Evolutionary conservation across 352 stramenopile species (phyloP), one percentile per base, ranked within the genome.

Genomic region (Pythium brassicae): DNA sequence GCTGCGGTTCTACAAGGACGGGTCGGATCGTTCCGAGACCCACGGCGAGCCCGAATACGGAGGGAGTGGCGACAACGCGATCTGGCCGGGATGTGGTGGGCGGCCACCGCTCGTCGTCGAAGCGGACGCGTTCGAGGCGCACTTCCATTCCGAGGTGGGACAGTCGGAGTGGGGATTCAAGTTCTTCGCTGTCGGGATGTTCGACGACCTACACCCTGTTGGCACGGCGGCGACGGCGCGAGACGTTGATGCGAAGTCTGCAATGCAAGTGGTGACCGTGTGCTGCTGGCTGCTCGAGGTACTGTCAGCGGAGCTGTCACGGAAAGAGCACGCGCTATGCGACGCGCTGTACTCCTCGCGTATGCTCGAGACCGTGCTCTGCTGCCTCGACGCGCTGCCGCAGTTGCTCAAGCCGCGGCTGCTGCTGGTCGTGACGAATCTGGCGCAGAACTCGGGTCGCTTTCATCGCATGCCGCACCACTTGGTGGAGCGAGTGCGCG

Each of bases 91-190:
- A 6, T 89, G 60, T 55, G 74, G 68, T 3, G 77, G 68, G 8
- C 72, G 74, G 7, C 66, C 70, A n/a, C 83, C 89, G 0, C 60
- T 97, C 8, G 67, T 86, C 20, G 76, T 96, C 22, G 70, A 94
- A 10, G 68, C 57, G 0, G 77, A 95, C 39, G 68, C 65, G 14
- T 86, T 90, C 57, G 80, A 93, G 51, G 82, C 86, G 1, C 78
- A 91, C 49, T 95, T 95, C 48, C 81, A 94, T 58, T 91, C 83
- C 1, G 83, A 95, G 55, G 72, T 66, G 1, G 88, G 70, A 19
- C 77, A 83, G n/a, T 91, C 88, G 39, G 86, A 97, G 58, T 97
- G 89, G 89, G 89, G 89, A 0, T 96, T 90, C 59, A 93, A 92
- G 49, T 64, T 97, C 2, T 94, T 76, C 40, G 86, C 82, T 14